Evolutionary conservation across 495 filamentous ascomycete genomes (phyloP).

Genomic region (Neurospora discreta): DNA sequence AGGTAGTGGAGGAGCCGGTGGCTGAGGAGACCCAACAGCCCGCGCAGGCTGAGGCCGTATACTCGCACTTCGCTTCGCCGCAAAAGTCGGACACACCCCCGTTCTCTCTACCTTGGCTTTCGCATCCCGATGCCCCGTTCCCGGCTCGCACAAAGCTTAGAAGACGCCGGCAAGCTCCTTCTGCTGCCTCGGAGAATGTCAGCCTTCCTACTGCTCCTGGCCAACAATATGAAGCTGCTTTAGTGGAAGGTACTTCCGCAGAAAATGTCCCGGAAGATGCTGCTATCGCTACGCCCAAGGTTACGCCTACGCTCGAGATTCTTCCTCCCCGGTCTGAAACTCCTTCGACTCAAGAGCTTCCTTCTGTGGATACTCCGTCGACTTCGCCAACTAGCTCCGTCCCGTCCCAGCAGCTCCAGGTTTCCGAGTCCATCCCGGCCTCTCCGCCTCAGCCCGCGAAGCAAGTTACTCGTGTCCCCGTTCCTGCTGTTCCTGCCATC

Average conservation of each 20-base stretch:
- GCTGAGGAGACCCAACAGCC: neutral
- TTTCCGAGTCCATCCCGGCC: conserved; percentile 12
- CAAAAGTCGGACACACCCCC: conserved; percentile 47
- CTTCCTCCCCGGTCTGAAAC: conserved; percentile 44
- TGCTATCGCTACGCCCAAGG: conserved; percentile 21
- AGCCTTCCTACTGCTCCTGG: neutral
- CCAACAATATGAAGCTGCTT: neutral
- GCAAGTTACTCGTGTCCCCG: conserved; percentile 35
- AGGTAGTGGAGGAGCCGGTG: conserved; percentile 1
- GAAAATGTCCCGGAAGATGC: conserved; percentile 2
- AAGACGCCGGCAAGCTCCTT: conserved; percentile 20
- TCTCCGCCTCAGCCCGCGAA: conserved; percentile 30
- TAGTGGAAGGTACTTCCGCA: neutral
- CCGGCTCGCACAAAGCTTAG: conserved; percentile 38
- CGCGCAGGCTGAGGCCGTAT: neutral
- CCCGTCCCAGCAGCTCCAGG: conserved; percentile 37
- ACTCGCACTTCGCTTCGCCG: conserved; percentile 2
- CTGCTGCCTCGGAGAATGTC: conserved; percentile 4
- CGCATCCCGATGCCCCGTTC: conserved; percentile 54
- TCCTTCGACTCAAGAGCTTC: conserved; percentile 52
- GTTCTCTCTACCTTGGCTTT: conserved; percentile 72
- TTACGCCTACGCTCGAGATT: conserved; percentile 6
- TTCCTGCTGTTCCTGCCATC: conserved; percentile 56
- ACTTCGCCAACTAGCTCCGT: conserved; percentile 66
- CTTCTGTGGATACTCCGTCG: conserved; percentile 50